Conservation (phyloP, 306 rosid species). For the Spatholobus suberectus region DNA sequence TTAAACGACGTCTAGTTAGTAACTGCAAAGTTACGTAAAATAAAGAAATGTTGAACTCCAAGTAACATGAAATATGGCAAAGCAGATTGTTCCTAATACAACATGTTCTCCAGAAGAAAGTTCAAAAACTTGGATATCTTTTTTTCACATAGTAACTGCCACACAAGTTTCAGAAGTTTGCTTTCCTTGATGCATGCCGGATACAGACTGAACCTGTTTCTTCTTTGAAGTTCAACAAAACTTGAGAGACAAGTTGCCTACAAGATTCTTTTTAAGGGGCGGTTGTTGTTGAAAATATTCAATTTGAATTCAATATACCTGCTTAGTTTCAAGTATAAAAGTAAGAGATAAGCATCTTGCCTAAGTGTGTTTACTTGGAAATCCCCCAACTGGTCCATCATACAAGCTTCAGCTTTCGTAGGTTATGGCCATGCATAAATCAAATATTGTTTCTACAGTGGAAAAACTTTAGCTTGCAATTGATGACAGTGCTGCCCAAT, state of each 20-base stretch:
- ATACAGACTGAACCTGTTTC: conserved; percentile 6
- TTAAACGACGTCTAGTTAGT: conserved; percentile 5
- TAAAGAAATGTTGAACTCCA: conserved; percentile 24
- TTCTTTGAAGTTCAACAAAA: conserved; percentile 15
- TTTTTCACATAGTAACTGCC: conserved; percentile 12
- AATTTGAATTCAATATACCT: conserved; percentile 5
- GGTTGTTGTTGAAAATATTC: not conserved
- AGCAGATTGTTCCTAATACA: not conserved
- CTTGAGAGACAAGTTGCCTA: not conserved
- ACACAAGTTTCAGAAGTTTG: not conserved
- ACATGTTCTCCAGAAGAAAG: not conserved
- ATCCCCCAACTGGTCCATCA: not conserved
- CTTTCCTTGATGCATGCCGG: not conserved
- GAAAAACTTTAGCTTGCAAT: not conserved
- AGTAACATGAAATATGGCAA: conserved; percentile 19
- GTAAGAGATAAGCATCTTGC: not conserved
- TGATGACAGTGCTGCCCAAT: conserved; percentile 13
- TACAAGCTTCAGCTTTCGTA: conserved; percentile 13
- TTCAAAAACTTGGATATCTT: not conserved
- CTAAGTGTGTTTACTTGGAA: not conserved
- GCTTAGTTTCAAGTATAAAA: not conserved
- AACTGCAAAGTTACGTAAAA: conserved; percentile 30
- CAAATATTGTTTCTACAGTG: not conserved
- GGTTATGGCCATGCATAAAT: conserved; percentile 1
- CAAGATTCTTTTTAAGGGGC: not conserved